Base-by-base conservation (phyloP, 805 yeast genomes). In the Candida suzukii region DNA sequence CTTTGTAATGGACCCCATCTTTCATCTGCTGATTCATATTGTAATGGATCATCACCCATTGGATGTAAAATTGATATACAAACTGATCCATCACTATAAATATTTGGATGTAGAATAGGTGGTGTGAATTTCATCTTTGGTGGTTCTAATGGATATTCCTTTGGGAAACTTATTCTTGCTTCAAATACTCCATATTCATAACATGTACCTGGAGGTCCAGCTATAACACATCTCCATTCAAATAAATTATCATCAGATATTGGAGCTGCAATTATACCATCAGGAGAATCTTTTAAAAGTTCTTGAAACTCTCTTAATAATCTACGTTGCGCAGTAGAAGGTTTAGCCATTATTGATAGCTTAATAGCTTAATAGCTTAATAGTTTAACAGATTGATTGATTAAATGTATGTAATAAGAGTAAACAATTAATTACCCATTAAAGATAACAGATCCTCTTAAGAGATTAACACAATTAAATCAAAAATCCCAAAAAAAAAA, bases 1-100 rank as follows among this genome's bases (percentile, higher is more conserved):
- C 95, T 85, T 61, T 93, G 99, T 25, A 93, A 90, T 0, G 99
- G 99, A 7, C 95, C 85, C 99, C 99, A 93, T 49, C 99, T 70
- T 64, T 93, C 99, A 52, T 90, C 95, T 0, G 98, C 95, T 25
- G 86, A 65, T 61, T 93, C 99, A 64, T 93, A 93, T 73, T 83
- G 88, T 60, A 88, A 78, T 18, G 99, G 98, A 61, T 93, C 99
- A 52, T 90, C 95, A 11, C 99, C 99, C 1, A 98, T 96, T 1
- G 96, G 80, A 59, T 93, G 99, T 49, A 93, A 69, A 38, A 93
- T 93, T 14, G 96, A 87, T 39, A 93, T 93, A 61, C 99, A 93
- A 3, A 93, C 99, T 20, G 87, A 87, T 3, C 99, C 99, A 56
- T 90, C 95, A 39, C 85, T 78, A 60, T 91, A 93, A 41, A 93